phyloP scores from a whole-genome alignment of 2,329 filamentous ascomycete species.

The Sclerotinia glacialis region DNA sequence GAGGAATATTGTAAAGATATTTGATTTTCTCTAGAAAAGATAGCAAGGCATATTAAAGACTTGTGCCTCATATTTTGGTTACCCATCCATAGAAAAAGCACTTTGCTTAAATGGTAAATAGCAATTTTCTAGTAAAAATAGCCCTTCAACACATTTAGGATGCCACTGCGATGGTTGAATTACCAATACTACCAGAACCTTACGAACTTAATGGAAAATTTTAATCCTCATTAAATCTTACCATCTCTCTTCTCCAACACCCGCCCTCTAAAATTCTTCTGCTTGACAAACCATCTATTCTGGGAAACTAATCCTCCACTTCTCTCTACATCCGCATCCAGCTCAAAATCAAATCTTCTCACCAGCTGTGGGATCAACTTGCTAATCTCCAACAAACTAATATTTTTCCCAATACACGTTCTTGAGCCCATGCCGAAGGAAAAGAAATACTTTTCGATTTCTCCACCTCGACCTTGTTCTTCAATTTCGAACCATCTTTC shows the following conservation, averaged over 20 bases:
- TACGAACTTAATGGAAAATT: too few species aligned
- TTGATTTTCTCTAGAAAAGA: too few species aligned
- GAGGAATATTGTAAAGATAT: too few species aligned
- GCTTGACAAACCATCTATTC: constrained; percentile 38
- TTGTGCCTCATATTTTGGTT: too few species aligned
- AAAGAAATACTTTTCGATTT: constrained; percentile 47
- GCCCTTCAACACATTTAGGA: too few species aligned
- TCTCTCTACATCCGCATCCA: constrained; percentile 27
- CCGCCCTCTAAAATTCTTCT: constrained; percentile 31
- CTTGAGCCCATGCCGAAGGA: constrained; percentile 44
- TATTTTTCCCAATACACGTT: constrained; percentile 46
- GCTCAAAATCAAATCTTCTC: constrained; percentile 35
- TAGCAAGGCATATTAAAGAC: too few species aligned
- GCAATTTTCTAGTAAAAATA: too few species aligned
- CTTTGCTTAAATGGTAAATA: too few species aligned
- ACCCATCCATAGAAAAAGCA: too few species aligned
- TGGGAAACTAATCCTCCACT: constrained; percentile 25
- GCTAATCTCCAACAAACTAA: constrained; percentile 46
- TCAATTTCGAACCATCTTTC: constrained; percentile 49
- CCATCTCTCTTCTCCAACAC: constrained; percentile 13
- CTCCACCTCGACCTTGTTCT: constrained; percentile 44
- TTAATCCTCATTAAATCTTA: neutral
- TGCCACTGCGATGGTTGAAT: too few species aligned
- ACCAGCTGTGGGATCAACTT: constrained; percentile 45
- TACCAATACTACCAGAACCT: neutral